Evolutionary conservation across 306 rosid genomes (phyloP), one percentile per base, ranked within the genome.

Genomic region (Sindora glabra): DNA sequence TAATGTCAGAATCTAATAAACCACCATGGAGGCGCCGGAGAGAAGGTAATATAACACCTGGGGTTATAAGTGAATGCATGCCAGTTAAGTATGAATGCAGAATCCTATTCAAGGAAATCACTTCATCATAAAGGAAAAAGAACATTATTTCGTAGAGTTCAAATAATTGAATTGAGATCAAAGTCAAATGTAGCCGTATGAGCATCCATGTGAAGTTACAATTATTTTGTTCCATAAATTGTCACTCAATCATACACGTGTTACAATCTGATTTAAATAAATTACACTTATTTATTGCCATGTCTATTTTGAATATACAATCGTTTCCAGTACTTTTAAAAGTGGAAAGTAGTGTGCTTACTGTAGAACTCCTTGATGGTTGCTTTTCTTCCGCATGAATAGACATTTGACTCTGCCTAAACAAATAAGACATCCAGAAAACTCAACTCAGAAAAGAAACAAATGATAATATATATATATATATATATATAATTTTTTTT

Each of bases 1-100:
- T 49, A 27, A 22, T 69, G 45, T 78, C 72, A 4, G 44, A 25
- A 61, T 79, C 78, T 29, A 66, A 26, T 21, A 51, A 78, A 77
- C 80, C 59, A 39, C 64, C 64, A 38, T 70, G 77, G 61, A 88
- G 89, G 27, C 69, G 81, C 70, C 71, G 85, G 30, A 88, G 89
- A 19, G 96, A 85, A 7, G 94, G 94, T 25, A 88, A 72, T 73
- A 88, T 88, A 49, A 88, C 81, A 71, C 69, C 94, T 88, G 86
- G 63, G 39, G 58, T 68, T 70, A 60, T 44, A 69, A 52, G 24
- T 44, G 45, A 48, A 15, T 34, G n/a, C 36, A 60, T 36, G n/a
- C 30, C 10, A 48, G 42, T 59, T 54, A 13, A n/a, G 32, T 22
- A 14, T 38, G 22, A 37, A 55, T 32, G 25, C 25, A 50, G 16